Percentiles rank a stretch among this genome's conserved stretches.
Conservation (phyloP, 192 early-diverging fungal species). For the Entomortierella chlamydospora region DNA sequence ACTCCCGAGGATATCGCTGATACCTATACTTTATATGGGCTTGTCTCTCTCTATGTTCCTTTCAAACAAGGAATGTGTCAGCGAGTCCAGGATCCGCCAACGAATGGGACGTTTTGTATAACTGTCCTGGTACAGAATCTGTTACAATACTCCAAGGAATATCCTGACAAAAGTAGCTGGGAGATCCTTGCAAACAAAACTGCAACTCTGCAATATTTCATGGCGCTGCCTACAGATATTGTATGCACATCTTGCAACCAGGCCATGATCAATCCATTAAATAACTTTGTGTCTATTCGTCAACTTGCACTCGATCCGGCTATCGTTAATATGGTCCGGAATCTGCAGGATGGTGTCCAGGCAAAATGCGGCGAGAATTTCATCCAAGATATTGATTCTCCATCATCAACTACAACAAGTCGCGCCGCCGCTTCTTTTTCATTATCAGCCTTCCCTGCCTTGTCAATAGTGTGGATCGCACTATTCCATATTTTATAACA, state of each 20-base stretch:
- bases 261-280: constrained; percentile 32
- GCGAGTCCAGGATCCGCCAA: constrained; percentile 16
- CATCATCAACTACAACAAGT: not conserved
- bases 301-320: constrained; percentile 8
- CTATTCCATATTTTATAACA: not conserved
- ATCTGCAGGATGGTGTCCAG: constrained; percentile 1
- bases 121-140: constrained; percentile 19
- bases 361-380: constrained; percentile 21
- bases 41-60: constrained; percentile 29
- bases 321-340: constrained; percentile 8
- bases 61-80: constrained; percentile 46
- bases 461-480: not conserved
- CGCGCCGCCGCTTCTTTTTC: not conserved
- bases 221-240: not conserved
- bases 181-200: constrained; percentile 10
- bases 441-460: not conserved
- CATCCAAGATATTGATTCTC: constrained; percentile 5
- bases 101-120: constrained; percentile 38
- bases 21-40: constrained; percentile 6
- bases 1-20: constrained; percentile 4
- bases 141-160: constrained; percentile 3
- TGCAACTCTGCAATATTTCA: constrained; percentile 11
- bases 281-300: constrained; percentile 8
- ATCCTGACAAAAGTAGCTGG: constrained; percentile 10
- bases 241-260: constrained; percentile 36